Percentiles rank a stretch among this genome's conserved stretches.
phyloP scores from a whole-genome alignment of 805 yeast genomes.

The Blastobotrys parvus region DNA sequence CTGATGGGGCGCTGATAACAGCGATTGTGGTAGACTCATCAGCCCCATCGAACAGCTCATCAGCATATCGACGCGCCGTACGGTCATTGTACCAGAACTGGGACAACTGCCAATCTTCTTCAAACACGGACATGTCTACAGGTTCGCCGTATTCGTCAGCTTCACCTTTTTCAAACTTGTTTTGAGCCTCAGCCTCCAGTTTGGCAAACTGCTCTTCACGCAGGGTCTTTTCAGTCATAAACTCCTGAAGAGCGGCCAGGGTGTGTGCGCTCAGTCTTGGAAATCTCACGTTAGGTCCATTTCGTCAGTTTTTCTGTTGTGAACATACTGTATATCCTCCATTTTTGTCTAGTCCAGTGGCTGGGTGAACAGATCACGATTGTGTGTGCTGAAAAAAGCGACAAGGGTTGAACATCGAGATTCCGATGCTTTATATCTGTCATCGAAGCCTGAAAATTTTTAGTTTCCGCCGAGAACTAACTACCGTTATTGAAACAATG shows the following conservation, averaged over 20 bases:
- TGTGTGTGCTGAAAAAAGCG: too few relatives aligned
- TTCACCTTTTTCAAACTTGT: constrained; percentile 37
- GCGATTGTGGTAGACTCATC: constrained; percentile 62
- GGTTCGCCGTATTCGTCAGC: constrained; percentile 19
- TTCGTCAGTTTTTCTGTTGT: too few relatives aligned
- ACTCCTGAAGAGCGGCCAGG: constrained; percentile 51
- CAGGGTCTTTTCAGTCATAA: constrained; percentile 53
- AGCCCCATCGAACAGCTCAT: constrained; percentile 70
- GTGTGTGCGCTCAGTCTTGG: constrained; percentile 22
- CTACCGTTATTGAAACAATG: too few relatives aligned
- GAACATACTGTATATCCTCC: too few relatives aligned
- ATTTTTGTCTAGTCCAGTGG: too few relatives aligned
- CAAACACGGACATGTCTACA: constrained; percentile 59
- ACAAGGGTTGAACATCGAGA: too few relatives aligned
- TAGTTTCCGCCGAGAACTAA: too few relatives aligned
- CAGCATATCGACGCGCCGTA: constrained; percentile 62
- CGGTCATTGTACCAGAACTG: constrained; percentile 80
- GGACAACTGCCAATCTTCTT: constrained; percentile 91
- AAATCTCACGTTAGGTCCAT: too few relatives aligned
- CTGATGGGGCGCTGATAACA: constrained; percentile 85
- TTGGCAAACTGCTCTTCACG: constrained; percentile 48
- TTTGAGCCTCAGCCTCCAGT: constrained; percentile 50
- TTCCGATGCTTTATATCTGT: too few relatives aligned
- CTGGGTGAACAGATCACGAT: too few relatives aligned
- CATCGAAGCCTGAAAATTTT: too few relatives aligned